Percentiles rank a stretch among this genome's conserved stretches.
These are phyloP conservation scores for Diaporthe aspalathi DNA, from an alignment of 2,329 filamentous ascomycete species.

Conservation along the genomic window DNA sequence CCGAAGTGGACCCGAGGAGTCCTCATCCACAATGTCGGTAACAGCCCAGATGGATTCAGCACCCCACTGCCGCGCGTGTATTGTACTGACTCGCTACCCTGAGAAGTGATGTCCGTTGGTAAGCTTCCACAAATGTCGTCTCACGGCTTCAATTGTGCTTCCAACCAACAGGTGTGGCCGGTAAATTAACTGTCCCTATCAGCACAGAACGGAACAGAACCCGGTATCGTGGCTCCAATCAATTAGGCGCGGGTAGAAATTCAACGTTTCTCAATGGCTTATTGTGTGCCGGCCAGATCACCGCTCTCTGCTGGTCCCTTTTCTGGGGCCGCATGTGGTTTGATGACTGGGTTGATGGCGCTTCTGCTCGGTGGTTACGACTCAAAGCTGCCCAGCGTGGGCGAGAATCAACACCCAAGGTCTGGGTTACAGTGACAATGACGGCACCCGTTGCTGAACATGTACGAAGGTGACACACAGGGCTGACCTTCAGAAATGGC, in stretches of 20 bases:
- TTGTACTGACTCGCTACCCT: no score
- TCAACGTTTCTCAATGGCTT: neutral
- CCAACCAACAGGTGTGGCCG: no score
- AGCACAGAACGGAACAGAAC: no score
- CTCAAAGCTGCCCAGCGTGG: neutral
- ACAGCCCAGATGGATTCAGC: no score
- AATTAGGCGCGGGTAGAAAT: neutral
- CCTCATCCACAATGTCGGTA: no score
- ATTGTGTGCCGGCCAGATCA: neutral
- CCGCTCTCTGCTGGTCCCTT: neutral
- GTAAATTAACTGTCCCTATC: no score
- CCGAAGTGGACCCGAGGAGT: no score
- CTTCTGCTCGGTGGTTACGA: constrained; percentile 5
- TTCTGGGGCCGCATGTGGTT: constrained; percentile 11
- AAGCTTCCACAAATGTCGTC: no score
- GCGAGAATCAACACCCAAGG: neutral
- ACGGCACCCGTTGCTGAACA: neutral
- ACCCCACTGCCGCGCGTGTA: no score
- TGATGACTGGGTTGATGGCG: constrained; percentile 10
- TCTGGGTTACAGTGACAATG: neutral
- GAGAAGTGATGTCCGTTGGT: no score
- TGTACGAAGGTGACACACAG: neutral
- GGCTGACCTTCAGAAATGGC: neutral
- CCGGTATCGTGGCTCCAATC: no score
- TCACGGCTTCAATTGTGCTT: no score